These are phyloP conservation scores for Backusella tarrabulga DNA, from an alignment of 192 early-diverging fungal genomes.

Conservation along the genomic window DNA sequence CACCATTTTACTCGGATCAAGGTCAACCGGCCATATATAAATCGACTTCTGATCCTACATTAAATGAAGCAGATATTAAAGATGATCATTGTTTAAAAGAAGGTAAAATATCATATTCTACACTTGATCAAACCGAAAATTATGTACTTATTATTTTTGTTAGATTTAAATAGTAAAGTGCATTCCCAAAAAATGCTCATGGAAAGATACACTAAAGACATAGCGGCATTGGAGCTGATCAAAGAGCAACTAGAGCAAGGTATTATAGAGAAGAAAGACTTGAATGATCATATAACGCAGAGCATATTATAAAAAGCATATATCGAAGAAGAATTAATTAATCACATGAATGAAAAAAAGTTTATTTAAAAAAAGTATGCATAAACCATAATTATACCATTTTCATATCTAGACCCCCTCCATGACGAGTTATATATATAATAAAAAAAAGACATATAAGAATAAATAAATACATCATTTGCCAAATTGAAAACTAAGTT, in stretches of 20 bases:
- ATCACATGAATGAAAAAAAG: neutral
- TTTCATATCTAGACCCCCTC: neutral
- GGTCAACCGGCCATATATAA: neutral
- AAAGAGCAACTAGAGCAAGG: neutral
- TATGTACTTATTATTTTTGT: neutral
- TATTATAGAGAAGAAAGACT: neutral
- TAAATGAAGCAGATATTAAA: neutral
- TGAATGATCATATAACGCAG: neutral
- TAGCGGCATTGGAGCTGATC: neutral
- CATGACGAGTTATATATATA: neutral
- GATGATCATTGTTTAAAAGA: neutral
- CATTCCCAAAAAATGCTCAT: neutral
- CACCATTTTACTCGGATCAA: neutral
- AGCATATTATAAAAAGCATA: neutral
- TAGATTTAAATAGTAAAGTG: neutral
- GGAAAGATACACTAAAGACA: neutral
- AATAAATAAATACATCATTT: conserved; percentile 76
- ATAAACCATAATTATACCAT: neutral
- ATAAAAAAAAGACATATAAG: neutral
- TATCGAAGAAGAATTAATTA: neutral
- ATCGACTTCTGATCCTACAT: neutral
- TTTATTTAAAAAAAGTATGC: neutral
- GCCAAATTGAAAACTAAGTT: conserved; percentile 77
- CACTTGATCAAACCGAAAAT: neutral
- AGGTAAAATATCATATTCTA: neutral